Conservation (phyloP, 2,329 filamentous ascomycete species). For the Penicillium sp. region DNA sequence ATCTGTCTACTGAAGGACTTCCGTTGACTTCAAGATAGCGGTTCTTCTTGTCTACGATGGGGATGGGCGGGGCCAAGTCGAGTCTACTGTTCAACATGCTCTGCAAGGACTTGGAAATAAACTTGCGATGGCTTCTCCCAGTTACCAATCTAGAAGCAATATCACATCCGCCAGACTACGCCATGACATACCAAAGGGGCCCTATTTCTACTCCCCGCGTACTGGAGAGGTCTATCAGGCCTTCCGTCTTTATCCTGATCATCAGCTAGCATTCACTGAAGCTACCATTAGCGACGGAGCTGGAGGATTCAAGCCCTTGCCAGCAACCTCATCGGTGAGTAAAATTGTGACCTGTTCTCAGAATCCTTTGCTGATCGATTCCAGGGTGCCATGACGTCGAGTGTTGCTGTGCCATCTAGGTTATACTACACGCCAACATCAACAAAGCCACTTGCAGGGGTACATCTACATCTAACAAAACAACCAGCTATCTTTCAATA, state of each 20-base stretch:
- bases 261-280: conserved; percentile 50
- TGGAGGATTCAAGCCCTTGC: conserved; percentile 15
- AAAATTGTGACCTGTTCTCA: not conserved
- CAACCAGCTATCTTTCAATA: fast-evolving
- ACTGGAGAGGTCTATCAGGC: conserved; percentile 48
- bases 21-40: not conserved
- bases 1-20: not conserved
- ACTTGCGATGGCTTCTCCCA: conserved; percentile 1
- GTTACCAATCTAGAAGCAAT: not conserved
- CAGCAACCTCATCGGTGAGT: conserved; percentile 10
- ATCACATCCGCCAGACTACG: not conserved
- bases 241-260: conserved; percentile 50
- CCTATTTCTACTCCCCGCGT: conserved; percentile 48
- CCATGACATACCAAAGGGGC: conserved; percentile 41
- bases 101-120: not conserved
- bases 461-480: conserved; percentile 32
- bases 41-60: conserved; percentile 5
- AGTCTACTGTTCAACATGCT: not conserved
- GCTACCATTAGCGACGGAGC: conserved; percentile 33
- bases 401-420: conserved; percentile 57
- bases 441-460: conserved; percentile 58
- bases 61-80: not conserved
- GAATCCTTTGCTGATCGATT: not conserved
- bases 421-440: conserved; percentile 55
- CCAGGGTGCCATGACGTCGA: conserved; percentile 30